Evolutionary conservation across 371 early-diverging fungal genomes (phyloP), one percentile per base, ranked within the genome.

Genomic region (Mucor piriformis): DNA sequence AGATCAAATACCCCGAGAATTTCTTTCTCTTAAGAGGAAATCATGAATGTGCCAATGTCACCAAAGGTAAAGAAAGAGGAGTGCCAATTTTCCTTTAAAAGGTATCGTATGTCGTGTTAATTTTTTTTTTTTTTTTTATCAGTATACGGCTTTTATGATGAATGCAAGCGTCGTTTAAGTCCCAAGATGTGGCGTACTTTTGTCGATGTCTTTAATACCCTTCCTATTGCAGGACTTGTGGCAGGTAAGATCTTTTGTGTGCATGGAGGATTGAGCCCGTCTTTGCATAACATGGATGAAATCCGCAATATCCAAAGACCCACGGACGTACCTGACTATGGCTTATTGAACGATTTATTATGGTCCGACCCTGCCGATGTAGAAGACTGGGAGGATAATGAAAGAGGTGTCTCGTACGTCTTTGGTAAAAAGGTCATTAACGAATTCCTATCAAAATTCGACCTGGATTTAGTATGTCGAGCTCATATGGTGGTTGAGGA

Each of bases 111-210:
- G n/a, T n/a, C n/a, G n/a, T n/a, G n/a, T 95, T 80, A 81, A 68
- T 59, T 77, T 70, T 56, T 51, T 8, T 47, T 44, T 18, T 23
- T 21, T 8, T 20, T 6, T 42, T 20, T 42, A 18, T 3, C 5
- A 72, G 80, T 99, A n/a, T 99, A 99, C 74, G 99, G 99, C 6
- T 99, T 99, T 77, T 99, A 96, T 74, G 99, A 99, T 74, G 99
- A 99, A 80, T 96, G 97, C 85, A 99, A 98, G 74, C 92, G 99
- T 60, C 82, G 99, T 60, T 90, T 89, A 51, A 95, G 86, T 68
- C 80, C 93, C 50, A 95, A 95, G 64, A 86, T 97, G 56, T 99
- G 99, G 99, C 95, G 94, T 71, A 86, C 89, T 11, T 99, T 99
- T 79, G 95, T 96, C 1, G 98, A 97, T 73, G 92, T 93, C 21